Base-by-base conservation (phyloP, 176 grass and related monocot genomes). In the Puccinellia tenuiflora region DNA sequence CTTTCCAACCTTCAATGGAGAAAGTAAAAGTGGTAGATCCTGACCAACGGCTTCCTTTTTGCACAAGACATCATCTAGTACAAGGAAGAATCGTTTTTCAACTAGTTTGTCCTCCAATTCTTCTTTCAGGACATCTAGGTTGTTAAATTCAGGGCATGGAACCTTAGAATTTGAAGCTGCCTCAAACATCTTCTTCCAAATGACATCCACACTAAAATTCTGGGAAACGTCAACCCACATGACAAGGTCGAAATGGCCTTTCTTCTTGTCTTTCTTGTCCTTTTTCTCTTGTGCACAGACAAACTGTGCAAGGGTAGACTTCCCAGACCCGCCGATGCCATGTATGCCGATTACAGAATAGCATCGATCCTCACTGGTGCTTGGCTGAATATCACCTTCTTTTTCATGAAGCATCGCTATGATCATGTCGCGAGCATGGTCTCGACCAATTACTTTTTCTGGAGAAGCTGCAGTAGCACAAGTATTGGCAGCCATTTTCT, bases 291-390 rank as follows among this genome's bases (percentile, higher is more conserved):
- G 33, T 34, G 33, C 33, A 34, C 33, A 34, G 33, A 34, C 29
- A 85, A 17, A 91, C 61, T 91, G 85, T 22, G 81, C 89, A 15
- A 91, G 12, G 9, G 88, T 87, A 1, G 79, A 84, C 65, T 87
- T 87, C 7, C 88, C 88, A 1, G 54, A 78, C 3, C 89, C 89
- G 0, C 39, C 33, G 10, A 88, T 46, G 4, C 85, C 89, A 11
- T 70, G 38, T 5, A 91, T 64, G 56, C 79, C 81, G 35, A 88
- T 56, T 16, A 82, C 70, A 3, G 85, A 85, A 34, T 34, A 34
- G 33, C 33, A 34, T 4, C 33, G 33, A 34, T 34, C 33, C 33
- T 34, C 33, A 4, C 33, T 34, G 33, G 33, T 34, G 33, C 4
- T 34, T 34, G 33, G 33, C 33, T 34, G 33, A 2, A 34, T 4